These are phyloP conservation scores for Leishmania tarentolae DNA, from an alignment of 208 protist genomes.

Conservation along the genomic window DNA sequence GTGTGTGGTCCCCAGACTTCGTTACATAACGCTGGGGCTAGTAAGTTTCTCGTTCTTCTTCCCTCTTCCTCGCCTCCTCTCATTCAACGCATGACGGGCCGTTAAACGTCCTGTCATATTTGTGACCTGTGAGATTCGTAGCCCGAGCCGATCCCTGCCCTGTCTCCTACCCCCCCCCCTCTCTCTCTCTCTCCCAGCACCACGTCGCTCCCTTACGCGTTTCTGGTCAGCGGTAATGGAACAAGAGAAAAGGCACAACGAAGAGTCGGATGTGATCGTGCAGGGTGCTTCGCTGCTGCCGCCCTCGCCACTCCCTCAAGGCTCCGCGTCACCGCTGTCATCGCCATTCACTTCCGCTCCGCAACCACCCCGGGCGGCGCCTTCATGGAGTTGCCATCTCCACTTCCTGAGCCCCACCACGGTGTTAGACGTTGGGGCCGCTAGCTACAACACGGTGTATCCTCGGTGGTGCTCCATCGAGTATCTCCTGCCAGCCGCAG, in stretches of 20 bases:
- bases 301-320: neutral
- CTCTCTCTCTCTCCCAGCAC: no score
- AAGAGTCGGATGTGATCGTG: neutral
- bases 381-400: neutral
- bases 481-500: constrained; percentile 3
- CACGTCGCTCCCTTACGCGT: neutral
- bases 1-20: no score
- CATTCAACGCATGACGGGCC: neutral
- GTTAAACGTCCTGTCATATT: neutral
- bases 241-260: neutral
- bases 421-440: constrained; percentile 1
- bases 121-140: neutral
- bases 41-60: neutral
- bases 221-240: neutral
- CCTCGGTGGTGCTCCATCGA: constrained; percentile 8
- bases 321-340: neutral
- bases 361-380: neutral
- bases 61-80: neutral
- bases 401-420: constrained; percentile 11
- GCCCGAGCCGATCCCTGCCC: neutral
- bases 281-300: neutral
- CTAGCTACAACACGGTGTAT: constrained; percentile 1
- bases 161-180: no score
- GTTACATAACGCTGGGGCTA: no score
- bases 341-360: neutral